Percentiles rank a stretch among this genome's conserved stretches.
Conservation (phyloP, 1,139 yeast genomes). For the Yamadazyma atmosphaerica region DNA sequence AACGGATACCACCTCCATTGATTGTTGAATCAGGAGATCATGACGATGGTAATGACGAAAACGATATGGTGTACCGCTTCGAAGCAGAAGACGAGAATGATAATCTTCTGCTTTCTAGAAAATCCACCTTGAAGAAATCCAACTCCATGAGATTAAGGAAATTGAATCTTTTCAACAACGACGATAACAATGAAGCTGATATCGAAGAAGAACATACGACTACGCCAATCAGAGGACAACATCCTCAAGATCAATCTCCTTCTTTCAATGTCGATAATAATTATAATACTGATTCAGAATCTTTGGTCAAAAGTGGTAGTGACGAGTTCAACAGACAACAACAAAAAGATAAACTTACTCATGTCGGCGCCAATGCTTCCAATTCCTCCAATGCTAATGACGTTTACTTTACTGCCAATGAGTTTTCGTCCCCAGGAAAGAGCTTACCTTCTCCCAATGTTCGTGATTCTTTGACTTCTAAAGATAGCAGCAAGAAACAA, state of each 20-base stretch:
- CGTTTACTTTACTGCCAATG: slow-evolving; percentile 42
- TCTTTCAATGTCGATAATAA: slow-evolving; percentile 13
- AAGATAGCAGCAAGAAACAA: slow-evolving; percentile 10
- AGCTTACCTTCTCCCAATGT: slow-evolving; percentile 16
- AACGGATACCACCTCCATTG: slow-evolving; percentile 9
- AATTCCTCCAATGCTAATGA: slow-evolving; percentile 22
- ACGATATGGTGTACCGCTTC: slow-evolving; percentile 33
- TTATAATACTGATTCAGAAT: slow-evolving; percentile 10
- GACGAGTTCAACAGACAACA: slow-evolving; percentile 17
- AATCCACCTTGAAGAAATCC: slow-evolving; percentile 40
- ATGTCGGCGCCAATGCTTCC: slow-evolving; percentile 24
- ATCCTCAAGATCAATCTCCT: slow-evolving; percentile 14
- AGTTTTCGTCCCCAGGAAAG: slow-evolving; percentile 20
- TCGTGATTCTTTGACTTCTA: slow-evolving; percentile 12
- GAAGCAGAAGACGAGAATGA: slow-evolving; percentile 28
- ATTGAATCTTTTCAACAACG: slow-evolving; percentile 34
- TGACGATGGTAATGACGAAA: slow-evolving; percentile 23
- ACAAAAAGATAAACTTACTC: slow-evolving; percentile 17
- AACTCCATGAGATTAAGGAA: slow-evolving; percentile 48
- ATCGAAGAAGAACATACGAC: slow-evolving; percentile 13
- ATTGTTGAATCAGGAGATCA: slow-evolving; percentile 11
- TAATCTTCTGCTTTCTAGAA: slow-evolving; percentile 30
- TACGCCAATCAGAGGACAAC: slow-evolving; percentile 2
- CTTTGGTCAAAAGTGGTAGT: slow-evolving; percentile 16
- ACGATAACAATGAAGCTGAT: slow-evolving; percentile 14